Evolutionary conservation across 495 filamentous ascomycete genomes (phyloP).

Genomic region (Talaromyces trachyspermus): DNA sequence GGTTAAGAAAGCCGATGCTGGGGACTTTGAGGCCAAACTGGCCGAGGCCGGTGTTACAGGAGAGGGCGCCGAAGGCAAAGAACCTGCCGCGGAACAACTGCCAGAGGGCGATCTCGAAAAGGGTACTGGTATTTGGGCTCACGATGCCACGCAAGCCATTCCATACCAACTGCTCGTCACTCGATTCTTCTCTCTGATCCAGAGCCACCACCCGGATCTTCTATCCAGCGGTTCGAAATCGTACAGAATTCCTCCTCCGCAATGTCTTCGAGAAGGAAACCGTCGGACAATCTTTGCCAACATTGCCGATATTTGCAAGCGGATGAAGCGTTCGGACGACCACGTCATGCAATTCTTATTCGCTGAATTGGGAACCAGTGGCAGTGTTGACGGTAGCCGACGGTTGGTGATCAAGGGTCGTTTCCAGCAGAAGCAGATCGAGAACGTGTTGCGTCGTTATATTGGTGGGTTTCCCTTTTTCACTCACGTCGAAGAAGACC

Average conservation of each 20-base stretch:
- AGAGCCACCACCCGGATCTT: slow-evolving; percentile 91
- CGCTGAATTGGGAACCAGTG: slow-evolving; percentile 94
- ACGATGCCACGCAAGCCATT: slow-evolving; percentile 67
- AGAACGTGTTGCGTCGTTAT: slow-evolving; percentile 88
- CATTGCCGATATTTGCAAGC: slow-evolving; percentile 83
- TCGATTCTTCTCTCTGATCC: slow-evolving; percentile 87
- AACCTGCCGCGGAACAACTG: slow-evolving; percentile 39
- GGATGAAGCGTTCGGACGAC: slow-evolving; percentile 96
- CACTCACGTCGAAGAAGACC: background rate
- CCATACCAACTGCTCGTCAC: slow-evolving; percentile 75
- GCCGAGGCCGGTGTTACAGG: slow-evolving; percentile 63
- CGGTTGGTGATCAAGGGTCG: slow-evolving; percentile 97
- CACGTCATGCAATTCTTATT: slow-evolving; percentile 96
- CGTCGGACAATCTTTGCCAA: slow-evolving; percentile 99
- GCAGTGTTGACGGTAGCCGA: slow-evolving; percentile 84
- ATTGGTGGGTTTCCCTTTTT: slow-evolving; percentile 58
- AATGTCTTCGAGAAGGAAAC: slow-evolving; percentile 98
- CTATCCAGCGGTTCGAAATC: slow-evolving; percentile 78
- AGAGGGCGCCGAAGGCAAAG: slow-evolving; percentile 38
- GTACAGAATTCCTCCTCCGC: slow-evolving; percentile 99
- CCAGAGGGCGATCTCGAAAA: slow-evolving; percentile 72
- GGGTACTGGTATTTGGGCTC: slow-evolving; percentile 90
- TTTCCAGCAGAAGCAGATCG: slow-evolving; percentile 97
- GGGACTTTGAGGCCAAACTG: slow-evolving; percentile 75
- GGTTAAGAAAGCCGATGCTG: slow-evolving; percentile 58